Evolutionary conservation across 257 asterid genomes (phyloP).

Genomic region (Jacaranda mimosifolia): DNA sequence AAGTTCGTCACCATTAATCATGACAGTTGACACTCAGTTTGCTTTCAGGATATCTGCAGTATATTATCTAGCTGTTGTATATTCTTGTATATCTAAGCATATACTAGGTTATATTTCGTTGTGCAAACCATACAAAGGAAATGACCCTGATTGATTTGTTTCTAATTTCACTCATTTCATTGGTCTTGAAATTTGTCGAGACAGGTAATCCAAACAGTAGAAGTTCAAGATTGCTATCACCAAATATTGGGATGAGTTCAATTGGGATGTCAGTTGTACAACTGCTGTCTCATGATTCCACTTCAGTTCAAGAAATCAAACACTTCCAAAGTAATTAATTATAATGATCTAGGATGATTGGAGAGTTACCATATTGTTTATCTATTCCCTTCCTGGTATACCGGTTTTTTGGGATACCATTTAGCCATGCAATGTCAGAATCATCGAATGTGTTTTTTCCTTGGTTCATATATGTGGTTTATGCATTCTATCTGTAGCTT

Average conservation of each 20-base stretch:
- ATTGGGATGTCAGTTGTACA: constrained; percentile 77
- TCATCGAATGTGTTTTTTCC: too few species aligned
- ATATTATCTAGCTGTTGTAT: constrained; percentile 8
- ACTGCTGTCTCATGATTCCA: constrained; percentile 63
- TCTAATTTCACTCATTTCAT: background rate
- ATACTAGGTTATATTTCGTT: background rate
- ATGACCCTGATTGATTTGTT: background rate
- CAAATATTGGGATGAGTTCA: constrained; percentile 80
- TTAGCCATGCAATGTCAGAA: too few species aligned
- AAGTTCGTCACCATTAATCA: constrained; percentile 13
- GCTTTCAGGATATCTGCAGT: background rate
- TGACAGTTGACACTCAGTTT: background rate
- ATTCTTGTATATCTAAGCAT: background rate
- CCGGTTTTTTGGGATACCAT: too few species aligned
- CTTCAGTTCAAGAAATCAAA: constrained; percentile 62
- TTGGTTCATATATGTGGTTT: too few species aligned
- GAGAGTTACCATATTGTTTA: background rate
- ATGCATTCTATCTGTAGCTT: too few species aligned
- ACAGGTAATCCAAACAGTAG: constrained; percentile 57
- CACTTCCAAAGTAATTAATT: constrained; percentile 62
- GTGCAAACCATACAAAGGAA: background rate
- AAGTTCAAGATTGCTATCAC: constrained; percentile 45
- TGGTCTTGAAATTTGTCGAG: constrained; percentile 29
- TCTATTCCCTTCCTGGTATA: too few species aligned
- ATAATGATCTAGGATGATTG: background rate